A percentile compares a stretch with the other conserved stretches of the same genome.
These are phyloP conservation scores for Cryptococcus sp. DNA, from an alignment of 1,284 basidiomycete species.

Conservation along the genomic window DNA sequence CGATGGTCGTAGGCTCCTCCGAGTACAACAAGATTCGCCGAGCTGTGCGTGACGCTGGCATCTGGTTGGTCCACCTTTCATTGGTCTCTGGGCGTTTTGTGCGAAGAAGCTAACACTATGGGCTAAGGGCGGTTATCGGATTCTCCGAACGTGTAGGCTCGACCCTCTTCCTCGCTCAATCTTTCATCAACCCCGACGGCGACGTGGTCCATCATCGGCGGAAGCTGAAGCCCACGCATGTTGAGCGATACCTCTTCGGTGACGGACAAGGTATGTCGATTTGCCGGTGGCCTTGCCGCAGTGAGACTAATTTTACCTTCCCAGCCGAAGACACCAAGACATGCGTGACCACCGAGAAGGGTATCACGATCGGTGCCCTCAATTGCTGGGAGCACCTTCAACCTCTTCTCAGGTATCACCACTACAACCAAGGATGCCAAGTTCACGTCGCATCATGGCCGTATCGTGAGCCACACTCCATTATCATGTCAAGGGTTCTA, in stretches of 20 bases:
- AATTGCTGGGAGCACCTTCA: constrained; percentile 21
- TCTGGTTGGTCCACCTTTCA: constrained; percentile 5
- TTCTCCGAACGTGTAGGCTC: constrained; percentile 18
- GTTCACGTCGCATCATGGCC: constrained; percentile 21
- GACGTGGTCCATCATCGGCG: constrained; percentile 13
- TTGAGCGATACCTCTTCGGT: constrained; percentile 18
- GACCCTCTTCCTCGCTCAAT: constrained; percentile 15
- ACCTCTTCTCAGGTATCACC: constrained; percentile 14
- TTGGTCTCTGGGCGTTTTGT: neutral
- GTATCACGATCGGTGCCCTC: constrained; percentile 12
- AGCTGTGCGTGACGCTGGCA: constrained; percentile 8
- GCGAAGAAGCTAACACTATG: neutral
- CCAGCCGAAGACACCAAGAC: constrained; percentile 12
- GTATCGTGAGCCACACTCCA: constrained; percentile 7
- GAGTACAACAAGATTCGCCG: constrained; percentile 17
- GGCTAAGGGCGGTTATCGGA: constrained; percentile 11
- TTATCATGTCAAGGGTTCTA: neutral
- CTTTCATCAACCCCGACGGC: constrained; percentile 15
- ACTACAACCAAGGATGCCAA: constrained; percentile 19
- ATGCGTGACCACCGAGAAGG: constrained; percentile 14
- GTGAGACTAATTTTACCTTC: neutral
- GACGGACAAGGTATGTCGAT: constrained; percentile 14
- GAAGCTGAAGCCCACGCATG: constrained; percentile 20
- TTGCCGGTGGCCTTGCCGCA: too few relatives aligned
- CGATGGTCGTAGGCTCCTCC: constrained; percentile 13